A percentile compares a stretch with the other conserved stretches of the same genome.
Conservation (phyloP, 257 asterid genomes). For the Solanum appendiculatum region DNA sequence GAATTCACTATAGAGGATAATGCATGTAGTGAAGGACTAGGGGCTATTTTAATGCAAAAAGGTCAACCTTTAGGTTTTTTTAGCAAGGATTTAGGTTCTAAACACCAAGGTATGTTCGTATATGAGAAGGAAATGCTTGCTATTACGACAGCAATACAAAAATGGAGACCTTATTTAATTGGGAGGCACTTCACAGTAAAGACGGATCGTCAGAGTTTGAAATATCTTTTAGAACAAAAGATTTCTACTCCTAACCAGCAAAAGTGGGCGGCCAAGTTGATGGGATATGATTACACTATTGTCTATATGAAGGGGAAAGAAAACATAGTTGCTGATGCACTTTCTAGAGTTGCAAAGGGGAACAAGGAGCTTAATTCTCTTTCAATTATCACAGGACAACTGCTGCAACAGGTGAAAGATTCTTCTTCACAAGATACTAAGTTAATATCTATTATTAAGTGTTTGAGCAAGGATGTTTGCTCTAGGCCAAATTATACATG, state of each 20-base stretch:
- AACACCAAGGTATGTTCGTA: not conserved
- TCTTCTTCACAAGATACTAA: no score
- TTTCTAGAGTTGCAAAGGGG: not conserved
- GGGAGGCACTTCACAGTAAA: no score
- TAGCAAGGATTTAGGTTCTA: not conserved
- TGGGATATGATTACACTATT: not conserved
- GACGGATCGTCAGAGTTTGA: no score
- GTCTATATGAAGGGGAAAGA: not conserved
- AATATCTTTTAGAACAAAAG: no score
- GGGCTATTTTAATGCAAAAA: not conserved
- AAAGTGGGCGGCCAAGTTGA: not conserved
- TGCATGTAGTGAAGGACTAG: not conserved
- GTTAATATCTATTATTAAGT: not conserved
- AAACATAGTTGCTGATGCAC: not conserved
- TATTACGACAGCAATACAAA: no score
- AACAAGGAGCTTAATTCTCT: no score
- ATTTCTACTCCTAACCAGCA: no score
- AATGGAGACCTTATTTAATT: no score
- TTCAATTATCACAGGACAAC: no score
- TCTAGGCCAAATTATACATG: not conserved
- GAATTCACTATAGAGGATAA: no score
- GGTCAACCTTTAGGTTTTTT: not conserved
- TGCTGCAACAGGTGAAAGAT: no score
- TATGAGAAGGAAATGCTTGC: not conserved
- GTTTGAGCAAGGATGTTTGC: not conserved